Conservation (phyloP, 1,284 basidiomycete species). For the Boletellus deceptivus region DNA sequence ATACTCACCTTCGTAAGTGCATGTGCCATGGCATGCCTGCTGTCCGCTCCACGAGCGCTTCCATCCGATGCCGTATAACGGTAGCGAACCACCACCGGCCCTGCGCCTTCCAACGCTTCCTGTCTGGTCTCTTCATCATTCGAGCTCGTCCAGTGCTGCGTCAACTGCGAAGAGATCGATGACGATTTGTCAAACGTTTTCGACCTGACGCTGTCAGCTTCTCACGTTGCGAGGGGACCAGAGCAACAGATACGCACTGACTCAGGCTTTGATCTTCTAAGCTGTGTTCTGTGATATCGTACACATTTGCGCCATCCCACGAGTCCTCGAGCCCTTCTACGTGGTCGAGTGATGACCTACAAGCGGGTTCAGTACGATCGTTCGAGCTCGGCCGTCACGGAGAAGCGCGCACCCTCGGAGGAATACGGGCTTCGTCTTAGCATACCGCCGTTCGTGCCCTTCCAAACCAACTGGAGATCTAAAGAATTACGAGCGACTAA, state of each 20-base stretch:
- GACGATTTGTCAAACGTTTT: conserved; percentile 3
- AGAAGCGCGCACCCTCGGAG: not conserved
- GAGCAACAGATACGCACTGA: conserved; percentile 9
- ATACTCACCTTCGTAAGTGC: conserved; percentile 13
- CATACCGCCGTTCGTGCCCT: not conserved
- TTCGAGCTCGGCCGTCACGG: not conserved
- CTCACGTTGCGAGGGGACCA: not conserved
- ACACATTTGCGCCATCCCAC: not conserved
- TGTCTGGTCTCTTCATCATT: not conserved
- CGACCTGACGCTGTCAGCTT: not conserved
- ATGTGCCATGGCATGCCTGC: not conserved
- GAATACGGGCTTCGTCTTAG: no score
- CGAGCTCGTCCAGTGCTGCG: not conserved
- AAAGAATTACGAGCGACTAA: not conserved
- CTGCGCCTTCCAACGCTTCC: not conserved
- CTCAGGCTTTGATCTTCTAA: conserved; percentile 3
- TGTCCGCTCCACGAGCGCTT: not conserved
- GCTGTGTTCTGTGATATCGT: conserved; percentile 6
- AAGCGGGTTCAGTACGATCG: not conserved
- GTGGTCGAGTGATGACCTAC: conserved; percentile 10
- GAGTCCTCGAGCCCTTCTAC: conserved; percentile 2
- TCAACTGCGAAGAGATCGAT: not conserved
- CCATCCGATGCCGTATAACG: not conserved
- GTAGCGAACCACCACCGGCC: not conserved
- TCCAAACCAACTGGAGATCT: not conserved